A percentile compares a stretch with the other conserved stretches of the same genome.
Conservation (phyloP, 2,329 filamentous ascomycete species). For the Magnaporthales sp. region DNA sequence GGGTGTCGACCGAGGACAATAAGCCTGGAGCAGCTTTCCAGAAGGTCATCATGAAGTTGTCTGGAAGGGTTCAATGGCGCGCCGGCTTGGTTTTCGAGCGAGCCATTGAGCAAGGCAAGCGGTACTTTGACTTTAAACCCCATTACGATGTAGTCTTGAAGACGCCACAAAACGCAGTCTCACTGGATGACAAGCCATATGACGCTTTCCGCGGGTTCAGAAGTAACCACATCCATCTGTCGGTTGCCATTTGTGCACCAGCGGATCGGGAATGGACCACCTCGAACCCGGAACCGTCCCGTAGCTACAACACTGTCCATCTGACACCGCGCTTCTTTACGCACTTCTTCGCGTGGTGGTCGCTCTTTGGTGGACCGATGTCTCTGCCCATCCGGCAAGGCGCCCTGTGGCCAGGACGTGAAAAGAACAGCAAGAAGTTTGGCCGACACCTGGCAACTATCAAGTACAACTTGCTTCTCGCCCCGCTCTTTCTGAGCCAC, state of each 20-base stretch:
- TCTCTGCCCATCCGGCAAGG: conserved; percentile 92
- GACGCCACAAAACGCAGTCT: conserved; percentile 64
- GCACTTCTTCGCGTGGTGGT: conserved; percentile 98
- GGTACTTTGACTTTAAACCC: conserved; percentile 82
- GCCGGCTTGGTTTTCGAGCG: conserved; percentile 88
- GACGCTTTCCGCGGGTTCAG: conserved; percentile 97
- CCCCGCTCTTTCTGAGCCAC: conserved; percentile 88
- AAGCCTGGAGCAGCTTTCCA: conserved; percentile 82
- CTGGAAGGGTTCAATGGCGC: conserved; percentile 89
- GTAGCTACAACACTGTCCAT: conserved; percentile 94
- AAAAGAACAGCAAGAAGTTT: conserved; percentile 98
- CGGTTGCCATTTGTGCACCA: conserved; percentile 81
- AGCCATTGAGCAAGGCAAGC: conserved; percentile 59
- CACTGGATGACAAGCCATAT: conserved; percentile 50
- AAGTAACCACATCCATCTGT: conserved; percentile 93
- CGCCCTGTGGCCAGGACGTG: conserved; percentile 78
- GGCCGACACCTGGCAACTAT: conserved; percentile 94
- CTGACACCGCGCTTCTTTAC: conserved; percentile 94
- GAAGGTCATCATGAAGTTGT: conserved; percentile 98
- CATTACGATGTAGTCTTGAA: conserved; percentile 89
- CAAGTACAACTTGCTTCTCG: conserved; percentile 91
- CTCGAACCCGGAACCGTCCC: conserved; percentile 63
- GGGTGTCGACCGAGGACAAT: conserved; percentile 51
- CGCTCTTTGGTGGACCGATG: conserved; percentile 89
- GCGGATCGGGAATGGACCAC: conserved; percentile 80